Base-by-base conservation (phyloP, 75 land plant species). In the Pinus albicaulis region DNA sequence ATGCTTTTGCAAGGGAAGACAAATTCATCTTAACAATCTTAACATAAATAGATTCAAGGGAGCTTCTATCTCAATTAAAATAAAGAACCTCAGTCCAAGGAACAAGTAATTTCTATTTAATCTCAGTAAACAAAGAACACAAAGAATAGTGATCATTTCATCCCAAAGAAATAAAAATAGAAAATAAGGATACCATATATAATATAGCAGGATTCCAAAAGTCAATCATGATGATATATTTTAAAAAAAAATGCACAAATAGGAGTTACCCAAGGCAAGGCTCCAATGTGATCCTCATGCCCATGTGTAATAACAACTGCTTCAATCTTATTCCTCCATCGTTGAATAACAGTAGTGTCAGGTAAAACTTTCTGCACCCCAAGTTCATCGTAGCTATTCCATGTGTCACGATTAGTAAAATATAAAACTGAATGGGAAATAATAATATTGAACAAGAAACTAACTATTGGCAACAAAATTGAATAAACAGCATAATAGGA, bases 211-310 rank as follows among this genome's bases (percentile, higher is more conserved):
- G 1, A 48, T 48, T 48, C 10, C 52, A 48, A 8, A 48, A 48
- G 8, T 48, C 11, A 48, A 48, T 48, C 52, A 48, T 8, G 8
- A 48, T 48, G 52, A 11, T 48, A 48, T 64, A 20, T 31, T 31
- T 64, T 16, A 26, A 36, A 19, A 1, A 19, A 68, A 41, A 41
- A 11, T 20, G 23, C 41, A 68, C 48, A 65, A 26, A 41, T 5
- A 41, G 20, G 17, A 3, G 15, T 62, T 86, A 86, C 88, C 88
- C 88, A 86, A 66, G 88, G 88, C 44, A 86, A 62, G 31, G 88
- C 88, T 71, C 88, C 88, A 62, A 86, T 86, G 65, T 86, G 88
- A 77, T 86, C 88, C 74, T 86, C 88, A 60, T 86, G 88, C 24
- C 88, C 88, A 80, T 86, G 88, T 61, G 88, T 86, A 60, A 86